Conservation (phyloP, 176 grass and related monocot species). For the Lolium multiflorum region DNA sequence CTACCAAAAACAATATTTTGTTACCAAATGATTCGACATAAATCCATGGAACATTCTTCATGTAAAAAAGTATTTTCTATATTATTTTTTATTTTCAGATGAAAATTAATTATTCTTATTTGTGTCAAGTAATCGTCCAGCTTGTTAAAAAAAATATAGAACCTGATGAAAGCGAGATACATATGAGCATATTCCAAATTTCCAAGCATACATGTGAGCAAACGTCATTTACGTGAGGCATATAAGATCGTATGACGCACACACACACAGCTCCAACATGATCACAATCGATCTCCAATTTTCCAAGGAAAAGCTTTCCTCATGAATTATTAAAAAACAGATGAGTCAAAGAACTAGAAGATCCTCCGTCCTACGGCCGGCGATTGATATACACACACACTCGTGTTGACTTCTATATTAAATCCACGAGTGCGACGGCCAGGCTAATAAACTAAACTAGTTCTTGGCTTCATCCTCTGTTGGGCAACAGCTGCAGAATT, state of each 20-base stretch:
- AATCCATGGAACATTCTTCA: too few species aligned
- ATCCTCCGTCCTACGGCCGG: background rate
- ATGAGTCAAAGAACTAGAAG: background rate
- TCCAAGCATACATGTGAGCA: too few species aligned
- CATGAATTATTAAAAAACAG: background rate
- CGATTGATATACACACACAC: constrained; percentile 6
- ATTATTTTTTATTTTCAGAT: too few species aligned
- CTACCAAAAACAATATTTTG: too few species aligned
- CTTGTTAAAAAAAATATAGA: too few species aligned
- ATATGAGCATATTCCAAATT: too few species aligned
- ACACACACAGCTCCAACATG: background rate
- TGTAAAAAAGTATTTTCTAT: too few species aligned
- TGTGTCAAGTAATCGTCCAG: too few species aligned
- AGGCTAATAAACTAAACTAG: background rate
- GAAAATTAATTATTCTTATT: too few species aligned
- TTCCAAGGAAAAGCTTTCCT: background rate
- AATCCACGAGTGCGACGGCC: background rate
- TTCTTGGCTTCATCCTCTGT: constrained; percentile 6
- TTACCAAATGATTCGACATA: too few species aligned
- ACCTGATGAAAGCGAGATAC: too few species aligned
- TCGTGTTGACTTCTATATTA: background rate
- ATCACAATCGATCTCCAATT: background rate
- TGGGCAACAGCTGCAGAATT: background rate
- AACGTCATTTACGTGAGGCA: background rate
- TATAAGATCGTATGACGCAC: background rate